Conservation (phyloP, 2,329 filamentous ascomycete genomes). For the Gyromitra esculenta region DNA sequence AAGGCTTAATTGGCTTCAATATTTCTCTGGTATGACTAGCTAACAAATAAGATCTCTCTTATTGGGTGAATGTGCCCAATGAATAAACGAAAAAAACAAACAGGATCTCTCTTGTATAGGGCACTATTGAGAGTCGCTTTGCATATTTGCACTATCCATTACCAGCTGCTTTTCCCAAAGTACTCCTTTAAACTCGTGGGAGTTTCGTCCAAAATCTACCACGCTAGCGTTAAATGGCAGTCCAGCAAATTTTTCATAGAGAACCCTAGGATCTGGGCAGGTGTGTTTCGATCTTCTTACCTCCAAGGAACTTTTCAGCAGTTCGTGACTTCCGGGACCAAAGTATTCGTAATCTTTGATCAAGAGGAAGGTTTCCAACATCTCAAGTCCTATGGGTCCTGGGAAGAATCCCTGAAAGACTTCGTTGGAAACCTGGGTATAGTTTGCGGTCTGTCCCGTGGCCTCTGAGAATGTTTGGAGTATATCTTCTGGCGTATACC, state of each 20-base stretch:
- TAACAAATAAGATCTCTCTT: constrained; percentile 8
- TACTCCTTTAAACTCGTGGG: constrained; percentile 36
- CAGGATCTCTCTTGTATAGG: neutral
- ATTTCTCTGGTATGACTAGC: constrained; percentile 4
- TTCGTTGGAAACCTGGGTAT: constrained; percentile 59
- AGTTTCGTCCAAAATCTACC: constrained; percentile 35
- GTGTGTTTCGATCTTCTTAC: constrained; percentile 2
- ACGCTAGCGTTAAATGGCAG: constrained; percentile 9
- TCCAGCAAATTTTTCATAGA: neutral
- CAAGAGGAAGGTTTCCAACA: constrained; percentile 63
- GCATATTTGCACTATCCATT: constrained; percentile 9
- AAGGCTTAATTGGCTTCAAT: constrained; percentile 6
- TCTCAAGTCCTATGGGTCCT: constrained; percentile 59
- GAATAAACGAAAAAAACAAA: neutral
- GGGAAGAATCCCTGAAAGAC: constrained; percentile 60
- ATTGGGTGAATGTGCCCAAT: too few species aligned
- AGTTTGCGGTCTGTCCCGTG: constrained; percentile 48
- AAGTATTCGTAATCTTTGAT: constrained; percentile 63
- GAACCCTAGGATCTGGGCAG: neutral
- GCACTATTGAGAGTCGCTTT: neutral
- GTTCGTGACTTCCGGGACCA: constrained; percentile 62
- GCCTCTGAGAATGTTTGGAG: constrained; percentile 48
- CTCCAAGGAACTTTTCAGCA: constrained; percentile 27
- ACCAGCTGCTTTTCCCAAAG: constrained; percentile 15
- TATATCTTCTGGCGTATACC: constrained; percentile 44